These are phyloP conservation scores for Suillus decipiens DNA, from an alignment of 768 basidiomycete genomes.

Conservation along the genomic window DNA sequence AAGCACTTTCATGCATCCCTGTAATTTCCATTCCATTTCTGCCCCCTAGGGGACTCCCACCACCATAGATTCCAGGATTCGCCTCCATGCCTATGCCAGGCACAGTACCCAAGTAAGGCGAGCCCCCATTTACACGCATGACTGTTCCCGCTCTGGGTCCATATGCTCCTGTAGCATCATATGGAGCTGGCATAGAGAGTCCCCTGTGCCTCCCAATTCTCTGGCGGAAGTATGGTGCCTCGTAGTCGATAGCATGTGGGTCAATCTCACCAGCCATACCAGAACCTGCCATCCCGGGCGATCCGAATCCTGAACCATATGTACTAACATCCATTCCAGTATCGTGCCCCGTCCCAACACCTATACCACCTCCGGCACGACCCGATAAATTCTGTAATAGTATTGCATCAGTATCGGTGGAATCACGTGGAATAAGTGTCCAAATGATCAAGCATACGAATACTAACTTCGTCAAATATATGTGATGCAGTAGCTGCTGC, in stretches of 20 bases:
- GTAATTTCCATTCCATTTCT: neutral
- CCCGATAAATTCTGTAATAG: conserved; percentile 3
- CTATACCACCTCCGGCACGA: neutral
- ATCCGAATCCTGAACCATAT: conserved; percentile 5
- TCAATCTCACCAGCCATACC: neutral
- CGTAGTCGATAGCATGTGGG: conserved; percentile 15
- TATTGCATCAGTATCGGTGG: neutral
- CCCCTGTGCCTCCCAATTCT: conserved; percentile 1
- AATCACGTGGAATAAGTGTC: neutral
- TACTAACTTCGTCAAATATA: conserved; percentile 54
- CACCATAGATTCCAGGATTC: neutral
- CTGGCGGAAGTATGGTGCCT: conserved; percentile 13
- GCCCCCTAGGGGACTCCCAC: neutral
- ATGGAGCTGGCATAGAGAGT: conserved; percentile 1
- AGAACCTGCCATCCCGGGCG: neutral
- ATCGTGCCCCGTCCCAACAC: neutral
- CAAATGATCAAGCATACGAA: neutral
- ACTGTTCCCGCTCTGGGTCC: neutral
- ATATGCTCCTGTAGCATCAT: neutral
- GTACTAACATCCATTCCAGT: neutral
- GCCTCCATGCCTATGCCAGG: neutral
- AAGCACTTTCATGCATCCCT: neutral
- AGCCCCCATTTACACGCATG: neutral
- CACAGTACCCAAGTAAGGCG: conserved; percentile 4
- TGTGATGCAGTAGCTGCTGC: conserved; percentile 68